Percentiles rank a stretch among this genome's conserved stretches.
Conservation (phyloP, 169 alveolate species). For the Cryptosporidium canis region DNA sequence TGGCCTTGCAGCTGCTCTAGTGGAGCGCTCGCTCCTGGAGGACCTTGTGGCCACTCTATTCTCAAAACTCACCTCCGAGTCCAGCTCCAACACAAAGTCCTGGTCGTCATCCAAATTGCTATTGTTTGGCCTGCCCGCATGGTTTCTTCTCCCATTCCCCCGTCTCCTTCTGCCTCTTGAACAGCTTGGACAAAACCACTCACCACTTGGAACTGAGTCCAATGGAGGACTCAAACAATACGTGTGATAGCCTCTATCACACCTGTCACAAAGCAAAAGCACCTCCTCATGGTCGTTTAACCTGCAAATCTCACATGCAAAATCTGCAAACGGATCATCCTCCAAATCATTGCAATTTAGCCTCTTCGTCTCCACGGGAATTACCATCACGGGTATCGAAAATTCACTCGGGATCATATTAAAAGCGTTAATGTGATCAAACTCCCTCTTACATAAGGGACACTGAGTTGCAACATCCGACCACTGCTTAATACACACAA, state of each 20-base stretch:
- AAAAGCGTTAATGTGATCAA: slow-evolving; percentile 49
- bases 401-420: slow-evolving; percentile 23
- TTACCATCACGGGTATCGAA: slow-evolving; percentile 24
- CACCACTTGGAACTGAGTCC: slow-evolving; percentile 77
- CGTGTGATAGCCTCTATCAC: slow-evolving; percentile 80
- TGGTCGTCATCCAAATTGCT: slow-evolving; percentile 15
- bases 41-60: slow-evolving; percentile 25
- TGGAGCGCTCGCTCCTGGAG: not conserved
- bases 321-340: slow-evolving; percentile 63
- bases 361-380: slow-evolving; percentile 28
- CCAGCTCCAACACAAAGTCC: slow-evolving; percentile 13
- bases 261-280: slow-evolving; percentile 77
- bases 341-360: slow-evolving; percentile 39
- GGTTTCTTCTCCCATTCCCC: not conserved
- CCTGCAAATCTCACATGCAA: slow-evolving; percentile 67
- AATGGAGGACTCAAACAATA: slow-evolving; percentile 79
- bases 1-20: not conserved
- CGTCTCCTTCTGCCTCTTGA: slow-evolving; percentile 46
- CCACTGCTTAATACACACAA: slow-evolving; percentile 52
- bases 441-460: slow-evolving; percentile 53
- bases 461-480: slow-evolving; percentile 63
- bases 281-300: slow-evolving; percentile 66
- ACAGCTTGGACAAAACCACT: slow-evolving; percentile 81
- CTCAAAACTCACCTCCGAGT: not conserved
- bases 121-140: not conserved